Evolutionary conservation across 78 protist species (phyloP).

Genomic region (Tieghemostelium lacteum): DNA sequence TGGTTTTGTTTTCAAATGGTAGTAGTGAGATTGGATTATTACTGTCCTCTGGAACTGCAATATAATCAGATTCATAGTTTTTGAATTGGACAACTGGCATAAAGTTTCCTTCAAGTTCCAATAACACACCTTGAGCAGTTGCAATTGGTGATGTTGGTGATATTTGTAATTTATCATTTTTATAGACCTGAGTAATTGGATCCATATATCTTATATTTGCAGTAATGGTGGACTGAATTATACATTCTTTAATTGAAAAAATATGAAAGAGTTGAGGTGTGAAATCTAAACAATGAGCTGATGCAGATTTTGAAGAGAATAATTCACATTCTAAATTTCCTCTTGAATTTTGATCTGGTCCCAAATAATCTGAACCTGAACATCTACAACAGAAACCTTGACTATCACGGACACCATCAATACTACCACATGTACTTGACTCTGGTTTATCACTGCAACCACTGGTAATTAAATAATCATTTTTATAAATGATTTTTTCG

Average conservation of each 20-base stretch:
- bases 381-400: constrained; percentile 72
- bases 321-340: constrained; percentile 15
- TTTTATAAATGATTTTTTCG: constrained; percentile 27
- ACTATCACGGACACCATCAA: constrained; percentile 21
- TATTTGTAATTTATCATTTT: not conserved
- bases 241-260: not conserved
- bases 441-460: constrained; percentile 29
- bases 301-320: not conserved
- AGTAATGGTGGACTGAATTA: constrained; percentile 1
- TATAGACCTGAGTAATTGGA: not conserved
- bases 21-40: not conserved
- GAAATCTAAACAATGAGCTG: constrained; percentile 24
- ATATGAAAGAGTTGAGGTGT: not conserved
- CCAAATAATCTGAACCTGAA: not conserved
- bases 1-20: not conserved
- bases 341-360: constrained; percentile 12
- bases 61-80: not conserved
- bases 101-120: constrained; percentile 30
- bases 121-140: not conserved
- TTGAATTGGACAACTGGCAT: not conserved
- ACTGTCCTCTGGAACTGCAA: not conserved
- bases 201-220: not conserved
- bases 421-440: constrained; percentile 14
- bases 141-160: not conserved
- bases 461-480: not conserved